Conservation (phyloP, 768 basidiomycete genomes). For the Boletus tylopilopsis region DNA sequence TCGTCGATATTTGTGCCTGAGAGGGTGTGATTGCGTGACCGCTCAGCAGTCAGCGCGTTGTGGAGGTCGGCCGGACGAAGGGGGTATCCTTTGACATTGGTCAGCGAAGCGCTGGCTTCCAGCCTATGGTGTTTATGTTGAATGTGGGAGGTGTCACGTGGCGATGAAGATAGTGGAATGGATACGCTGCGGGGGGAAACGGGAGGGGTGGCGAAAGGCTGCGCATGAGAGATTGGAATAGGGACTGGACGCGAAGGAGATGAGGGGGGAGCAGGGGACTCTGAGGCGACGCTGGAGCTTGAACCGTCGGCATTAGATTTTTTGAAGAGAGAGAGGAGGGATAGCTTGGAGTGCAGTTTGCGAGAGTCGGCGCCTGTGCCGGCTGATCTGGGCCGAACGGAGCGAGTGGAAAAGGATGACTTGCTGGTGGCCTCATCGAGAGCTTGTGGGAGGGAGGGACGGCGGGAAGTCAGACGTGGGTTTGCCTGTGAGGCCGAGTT, state of each 20-base stretch:
- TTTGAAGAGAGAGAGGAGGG: conserved; percentile 71
- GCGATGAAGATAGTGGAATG: conserved; percentile 27
- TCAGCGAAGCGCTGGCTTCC: conserved; percentile 20
- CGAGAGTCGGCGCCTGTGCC: conserved; percentile 60
- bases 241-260: conserved; percentile 27
- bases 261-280: conserved; percentile 25
- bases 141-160: conserved; percentile 22
- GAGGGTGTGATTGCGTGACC: conserved; percentile 34
- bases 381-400: conserved; percentile 65
- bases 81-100: conserved; percentile 22
- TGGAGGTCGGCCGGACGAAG: conserved; percentile 50
- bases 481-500: not conserved
- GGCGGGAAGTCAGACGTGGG: conserved; percentile 38
- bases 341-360: conserved; percentile 67
- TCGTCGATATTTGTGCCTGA: conserved; percentile 27
- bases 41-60: conserved; percentile 35
- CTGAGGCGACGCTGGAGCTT: conserved; percentile 34
- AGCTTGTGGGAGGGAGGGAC: conserved; percentile 69
- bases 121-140: conserved; percentile 22
- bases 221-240: conserved; percentile 18
- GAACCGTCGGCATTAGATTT: conserved; percentile 44
- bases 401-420: conserved; percentile 30
- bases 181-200: conserved; percentile 28
- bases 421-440: conserved; percentile 32
- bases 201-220: conserved; percentile 17